Conservation (phyloP, 164 flowering plant genomes). For the Warburgia ugandensis region DNA sequence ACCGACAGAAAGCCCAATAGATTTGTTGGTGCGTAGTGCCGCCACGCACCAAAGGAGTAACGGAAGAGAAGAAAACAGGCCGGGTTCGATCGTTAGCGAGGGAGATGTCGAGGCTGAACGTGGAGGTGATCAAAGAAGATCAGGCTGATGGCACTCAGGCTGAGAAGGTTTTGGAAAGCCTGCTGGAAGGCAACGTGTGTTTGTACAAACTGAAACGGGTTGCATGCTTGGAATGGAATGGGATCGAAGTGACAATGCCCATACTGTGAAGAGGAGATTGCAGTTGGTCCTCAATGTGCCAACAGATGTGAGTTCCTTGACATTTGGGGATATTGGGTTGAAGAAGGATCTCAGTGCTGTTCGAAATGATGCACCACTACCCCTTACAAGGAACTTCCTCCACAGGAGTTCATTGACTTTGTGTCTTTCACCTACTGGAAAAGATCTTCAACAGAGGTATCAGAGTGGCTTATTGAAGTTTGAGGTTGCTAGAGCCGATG, state of each 20-base stretch:
- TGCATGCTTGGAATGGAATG: conserved; percentile 34
- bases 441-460: conserved; percentile 48
- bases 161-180: conserved; percentile 47
- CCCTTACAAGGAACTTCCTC: conserved; percentile 39
- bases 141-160: conserved; percentile 41
- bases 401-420: conserved; percentile 64
- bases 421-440: conserved; percentile 49
- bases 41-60: too few relatives aligned
- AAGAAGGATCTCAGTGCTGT: conserved; percentile 37
- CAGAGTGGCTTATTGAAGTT: conserved; percentile 46
- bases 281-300: conserved; percentile 41
- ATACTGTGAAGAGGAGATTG: conserved; percentile 36
- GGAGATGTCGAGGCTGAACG: conserved; percentile 61
- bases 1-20: too few relatives aligned
- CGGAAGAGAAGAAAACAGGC: too few relatives aligned
- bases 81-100: too few relatives aligned
- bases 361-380: conserved; percentile 40
- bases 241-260: conserved; percentile 38
- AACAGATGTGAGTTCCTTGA: conserved; percentile 34
- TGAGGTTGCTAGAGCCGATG: conserved; percentile 33
- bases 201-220: conserved; percentile 60
- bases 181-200: conserved; percentile 41
- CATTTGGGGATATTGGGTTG: conserved; percentile 34
- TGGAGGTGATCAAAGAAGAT: conserved; percentile 74
- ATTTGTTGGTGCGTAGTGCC: too few relatives aligned